Base-by-base conservation (phyloP, 345 rosid species). In the Gossypium longicalyx region DNA sequence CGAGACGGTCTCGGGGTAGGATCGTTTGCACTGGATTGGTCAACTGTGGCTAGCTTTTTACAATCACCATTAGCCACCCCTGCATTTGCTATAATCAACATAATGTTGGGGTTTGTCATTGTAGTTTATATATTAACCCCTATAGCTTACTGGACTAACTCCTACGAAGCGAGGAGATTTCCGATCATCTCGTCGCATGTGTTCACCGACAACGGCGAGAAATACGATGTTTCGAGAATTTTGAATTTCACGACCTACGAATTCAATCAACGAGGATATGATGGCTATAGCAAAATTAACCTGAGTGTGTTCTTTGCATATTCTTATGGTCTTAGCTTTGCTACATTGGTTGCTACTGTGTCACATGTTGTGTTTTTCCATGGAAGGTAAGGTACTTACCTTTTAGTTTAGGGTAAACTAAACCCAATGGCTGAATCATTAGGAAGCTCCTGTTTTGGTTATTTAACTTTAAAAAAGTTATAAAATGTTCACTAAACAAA, bases 131-230 rank as follows among this genome's bases (percentile, higher is more conserved):
- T 84, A 9, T 20, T 79, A 38, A 74, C 68, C 65, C 86, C 84
- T 6, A 62, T 78, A 27, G 69, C 80, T 15, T 83, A 83, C 52
- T 83, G 82, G 86, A 81, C 83, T 27, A 81, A 75, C 45, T 72
- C 83, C 7, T 86, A 76, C 15, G 76, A 78, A 19, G 90, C 87
- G 44, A 85, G 82, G 78, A 75, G 79, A 70, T 85, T 87, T 69
- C 90, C 90, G 5, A 75, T 87, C 44, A 54, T 79, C 74, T 85
- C 90, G 0, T 34, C 91, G 0, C 75, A 81, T 19, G 83, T 83
- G 49, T 88, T 80, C 51, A 78, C 38, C 38, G 38, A 34, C 38
- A 1, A 4, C 38, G 89, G 91, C 16, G 34, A 52, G 25, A 48
- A 47, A 5, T 88, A 85, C 68, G 64, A 85, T 38, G 74, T 88